Evolutionary conservation across 2,329 filamentous ascomycete genomes (phyloP).

Genomic region (Lasiodiplodia sp.): DNA sequence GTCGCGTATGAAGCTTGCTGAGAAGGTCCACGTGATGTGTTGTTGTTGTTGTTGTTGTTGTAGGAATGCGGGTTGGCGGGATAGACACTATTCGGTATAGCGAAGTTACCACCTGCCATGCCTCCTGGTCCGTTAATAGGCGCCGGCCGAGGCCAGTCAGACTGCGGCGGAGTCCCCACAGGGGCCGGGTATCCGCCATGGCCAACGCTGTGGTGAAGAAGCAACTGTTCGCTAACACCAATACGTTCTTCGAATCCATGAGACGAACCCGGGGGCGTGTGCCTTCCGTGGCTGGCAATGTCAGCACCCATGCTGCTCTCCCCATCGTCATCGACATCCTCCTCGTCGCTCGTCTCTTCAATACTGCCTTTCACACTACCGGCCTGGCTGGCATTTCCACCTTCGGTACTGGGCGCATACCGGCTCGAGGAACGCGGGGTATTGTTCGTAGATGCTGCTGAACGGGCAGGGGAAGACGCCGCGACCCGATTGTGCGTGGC

Average conservation of each 20-base stretch:
- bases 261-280: slow-evolving; percentile 23
- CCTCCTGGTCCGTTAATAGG: slow-evolving; percentile 10
- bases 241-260: slow-evolving; percentile 17
- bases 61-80: slow-evolving; percentile 6
- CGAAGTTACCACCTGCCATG: slow-evolving; percentile 17
- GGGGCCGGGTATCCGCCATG: slow-evolving; percentile 10
- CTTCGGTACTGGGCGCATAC: slow-evolving; percentile 20
- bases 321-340: slow-evolving; percentile 28
- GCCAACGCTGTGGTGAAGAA: slow-evolving; percentile 15
- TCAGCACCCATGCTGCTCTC: slow-evolving; percentile 13
- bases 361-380: slow-evolving; percentile 30
- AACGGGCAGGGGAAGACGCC: slow-evolving; percentile 28
- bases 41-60: background rate
- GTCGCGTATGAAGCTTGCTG: slow-evolving; percentile 15
- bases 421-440: slow-evolving; percentile 26
- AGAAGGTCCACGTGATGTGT: slow-evolving; percentile 13
- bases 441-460: slow-evolving; percentile 21
- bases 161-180: background rate
- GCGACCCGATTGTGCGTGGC: slow-evolving; percentile 5
- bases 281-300: background rate
- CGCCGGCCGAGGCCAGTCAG: background rate
- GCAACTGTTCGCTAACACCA: slow-evolving; percentile 19
- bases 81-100: slow-evolving; percentile 12
- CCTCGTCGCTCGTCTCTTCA: slow-evolving; percentile 29
- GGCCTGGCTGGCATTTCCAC: slow-evolving; percentile 13